Base-by-base conservation (phyloP, 345 rosid species). In the Conringia planisiliqua region DNA sequence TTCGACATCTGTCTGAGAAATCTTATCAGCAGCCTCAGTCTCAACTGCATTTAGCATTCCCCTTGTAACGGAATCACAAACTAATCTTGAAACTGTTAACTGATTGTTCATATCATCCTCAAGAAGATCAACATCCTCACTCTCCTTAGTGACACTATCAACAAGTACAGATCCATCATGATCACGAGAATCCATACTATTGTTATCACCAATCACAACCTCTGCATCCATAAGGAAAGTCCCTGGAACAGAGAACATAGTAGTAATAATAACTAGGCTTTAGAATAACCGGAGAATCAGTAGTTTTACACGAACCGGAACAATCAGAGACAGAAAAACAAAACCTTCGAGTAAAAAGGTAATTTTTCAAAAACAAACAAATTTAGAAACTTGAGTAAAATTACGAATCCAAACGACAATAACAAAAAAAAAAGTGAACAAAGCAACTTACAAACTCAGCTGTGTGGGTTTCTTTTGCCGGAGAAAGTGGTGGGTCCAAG, bases 61-160 rank as follows among this genome's bases (percentile, higher is more conserved):
- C 74, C 73, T 86, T 39, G 86, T 82, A 55, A 89, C 84, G 0
- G 92, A 87, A 62, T 88, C 86, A 42, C 84, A 80, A 32, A 92
- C 97, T 86, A 83, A 81, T 78, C 93, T 84, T 10, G 93, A 88
- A 79, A 88, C 60, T 4, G 74, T 78, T 71, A 88, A 66, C 46
- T 84, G 57, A 9, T 78, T 84, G 17, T 48, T 56, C 40, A 88
- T 81, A 80, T 82, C 89, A 48, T 87, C 86, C 68, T 32, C 62
- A 10, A 33, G 42, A 33, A 17, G 33, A 58, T 9, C 62, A 33
- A 33, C 90, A 52, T 85, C 85, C 66, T 62, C 67, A 46, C 82
- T 81, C 80, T 83, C 89, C 65, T 73, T 70, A 22, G 50, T 67
- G 27, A 57, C 44, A 70, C 59, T 39, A 38, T 16, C n/a, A 29